phyloP scores from a whole-genome alignment of 306 rosid genomes.

The Casuarina cunninghamiana region DNA sequence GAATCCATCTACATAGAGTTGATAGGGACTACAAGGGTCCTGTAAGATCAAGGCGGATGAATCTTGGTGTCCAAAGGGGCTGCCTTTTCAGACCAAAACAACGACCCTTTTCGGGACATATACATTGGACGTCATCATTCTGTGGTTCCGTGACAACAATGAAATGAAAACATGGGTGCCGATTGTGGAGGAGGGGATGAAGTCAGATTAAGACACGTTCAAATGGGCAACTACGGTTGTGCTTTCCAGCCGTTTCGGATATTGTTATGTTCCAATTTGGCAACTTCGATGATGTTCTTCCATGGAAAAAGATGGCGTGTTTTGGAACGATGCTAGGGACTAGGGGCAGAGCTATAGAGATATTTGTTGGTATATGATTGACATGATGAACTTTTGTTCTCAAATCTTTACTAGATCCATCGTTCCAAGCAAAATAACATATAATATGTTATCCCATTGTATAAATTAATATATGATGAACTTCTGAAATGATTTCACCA shows the following conservation, averaged over 20 bases:
- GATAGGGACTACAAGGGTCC: background rate
- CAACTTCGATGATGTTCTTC: background rate
- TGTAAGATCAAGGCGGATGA: background rate
- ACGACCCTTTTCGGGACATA: background rate
- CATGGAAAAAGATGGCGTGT: background rate
- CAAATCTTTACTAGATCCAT: background rate
- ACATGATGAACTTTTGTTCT: background rate
- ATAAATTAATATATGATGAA: no score
- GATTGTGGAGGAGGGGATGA: slow-evolving; percentile 8
- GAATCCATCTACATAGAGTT: background rate
- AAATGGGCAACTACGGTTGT: background rate
- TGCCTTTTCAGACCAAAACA: background rate
- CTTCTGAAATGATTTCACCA: no score
- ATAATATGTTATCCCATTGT: background rate
- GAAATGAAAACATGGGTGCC: background rate
- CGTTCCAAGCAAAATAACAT: background rate
- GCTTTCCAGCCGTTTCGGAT: no score
- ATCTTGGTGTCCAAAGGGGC: background rate
- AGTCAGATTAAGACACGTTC: background rate
- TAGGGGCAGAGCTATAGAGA: background rate
- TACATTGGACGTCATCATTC: slow-evolving; percentile 19
- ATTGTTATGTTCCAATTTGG: background rate
- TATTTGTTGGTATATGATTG: background rate
- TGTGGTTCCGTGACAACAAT: background rate
- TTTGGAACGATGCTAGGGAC: background rate